Conservation (phyloP, 805 yeast genomes). For the Cyberlindnera subsufficiens region DNA sequence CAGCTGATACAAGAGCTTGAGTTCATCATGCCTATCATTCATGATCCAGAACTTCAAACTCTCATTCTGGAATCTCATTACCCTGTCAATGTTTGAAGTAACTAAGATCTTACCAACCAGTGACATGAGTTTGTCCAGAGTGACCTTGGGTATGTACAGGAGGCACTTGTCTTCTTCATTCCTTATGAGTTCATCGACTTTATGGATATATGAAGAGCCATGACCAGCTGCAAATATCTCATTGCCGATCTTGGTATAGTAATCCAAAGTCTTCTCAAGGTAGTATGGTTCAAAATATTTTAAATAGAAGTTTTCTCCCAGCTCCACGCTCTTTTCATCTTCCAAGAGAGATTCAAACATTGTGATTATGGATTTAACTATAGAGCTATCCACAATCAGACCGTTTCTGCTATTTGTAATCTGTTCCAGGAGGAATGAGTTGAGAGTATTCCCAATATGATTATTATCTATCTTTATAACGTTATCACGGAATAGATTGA, state of each 20-base stretch:
- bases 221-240: slow-evolving; percentile 37
- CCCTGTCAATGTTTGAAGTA: slow-evolving; percentile 47
- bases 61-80: slow-evolving; percentile 44
- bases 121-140: slow-evolving; percentile 47
- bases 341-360: slow-evolving; percentile 69
- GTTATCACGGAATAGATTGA: slow-evolving; percentile 56
- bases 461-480: slow-evolving; percentile 46
- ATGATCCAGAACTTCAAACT: slow-evolving; percentile 56
- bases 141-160: slow-evolving; percentile 46
- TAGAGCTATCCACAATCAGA: slow-evolving; percentile 47
- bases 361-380: slow-evolving; percentile 53
- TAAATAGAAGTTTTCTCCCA: slow-evolving; percentile 57
- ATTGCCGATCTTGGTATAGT: slow-evolving; percentile 42
- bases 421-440: slow-evolving; percentile 45
- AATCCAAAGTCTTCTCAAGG: slow-evolving; percentile 46
- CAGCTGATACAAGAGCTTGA: slow-evolving; percentile 44
- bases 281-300: slow-evolving; percentile 63
- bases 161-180: slow-evolving; percentile 58
- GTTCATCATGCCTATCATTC: slow-evolving; percentile 36
- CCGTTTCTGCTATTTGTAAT: slow-evolving; percentile 53
- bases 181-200: slow-evolving; percentile 44
- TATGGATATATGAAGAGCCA: slow-evolving; percentile 52
- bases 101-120: slow-evolving; percentile 57
- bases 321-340: slow-evolving; percentile 27
- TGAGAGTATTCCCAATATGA: slow-evolving; percentile 46